Evolutionary conservation across 495 filamentous ascomycete species (phyloP), one percentile per base, ranked within the genome.

Genomic region (Choiromyces venosus): DNA sequence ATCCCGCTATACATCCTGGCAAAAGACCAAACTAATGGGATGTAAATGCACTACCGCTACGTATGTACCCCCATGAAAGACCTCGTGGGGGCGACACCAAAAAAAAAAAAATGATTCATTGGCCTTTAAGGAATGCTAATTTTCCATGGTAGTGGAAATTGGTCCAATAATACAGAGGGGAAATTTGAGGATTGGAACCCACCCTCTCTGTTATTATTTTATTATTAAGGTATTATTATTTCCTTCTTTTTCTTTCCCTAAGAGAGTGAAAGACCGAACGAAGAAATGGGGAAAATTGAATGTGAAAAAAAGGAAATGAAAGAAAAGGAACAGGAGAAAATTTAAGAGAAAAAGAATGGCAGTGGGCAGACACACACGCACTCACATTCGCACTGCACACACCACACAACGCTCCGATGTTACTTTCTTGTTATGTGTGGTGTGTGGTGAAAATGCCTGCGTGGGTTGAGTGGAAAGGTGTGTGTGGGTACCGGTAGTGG

Each of bases 1-100:
- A 79, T 78, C 76, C 76, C 76, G 76, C 76, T 69, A 74, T 78
- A 75, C 71, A 71, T 78, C 72, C 76, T 71, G 70, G 61, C 75
- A 75, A 71, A 71, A 78, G 76, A 44, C 76, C 76, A 78, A 71
- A 70, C 68, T 71, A 70, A 66, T 71, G 76, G 76, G 76, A 78
- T 78, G 76, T 65, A 67, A 67, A 38, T 73, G 75, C 72, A 70
- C 69, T 65, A 73, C 73, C 68, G 71, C 66, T 66, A 68, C 67
- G 19, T 52, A 38, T 19, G 75, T 66, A 40, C 25, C 68, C 66
- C 70, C 71, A 78, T 78, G 12, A 67, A 36, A 56, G 46, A 37
- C 37, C 44, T 29, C 36, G 76, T 78, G 76, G 76, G 76, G 76
- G 76, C 76, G 70, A 73, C 33, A 44, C 52, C 25, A 61, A 52